phyloP scores from a whole-genome alignment of 352 stramenopile genomes.

The Phytophthora pini region DNA sequence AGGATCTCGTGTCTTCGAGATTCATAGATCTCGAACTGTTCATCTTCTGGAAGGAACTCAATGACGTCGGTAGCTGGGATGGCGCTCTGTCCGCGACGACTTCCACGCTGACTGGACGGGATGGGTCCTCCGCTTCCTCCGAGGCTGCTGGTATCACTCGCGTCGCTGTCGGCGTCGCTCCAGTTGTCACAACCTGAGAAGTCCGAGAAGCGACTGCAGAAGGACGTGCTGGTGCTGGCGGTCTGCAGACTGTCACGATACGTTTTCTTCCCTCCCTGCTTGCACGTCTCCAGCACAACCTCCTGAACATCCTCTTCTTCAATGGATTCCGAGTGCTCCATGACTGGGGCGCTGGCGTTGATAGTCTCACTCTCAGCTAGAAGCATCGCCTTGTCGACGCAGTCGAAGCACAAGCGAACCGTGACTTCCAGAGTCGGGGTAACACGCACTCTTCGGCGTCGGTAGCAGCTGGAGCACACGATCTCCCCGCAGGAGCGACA shows the following conservation, averaged over 20 bases:
- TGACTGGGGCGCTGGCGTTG: constrained; percentile 10
- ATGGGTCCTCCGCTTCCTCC: constrained; percentile 28
- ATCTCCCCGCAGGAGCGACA: constrained; percentile 84
- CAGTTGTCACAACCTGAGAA: constrained; percentile 45
- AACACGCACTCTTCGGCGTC: constrained; percentile 59
- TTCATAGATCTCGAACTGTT: constrained; percentile 61
- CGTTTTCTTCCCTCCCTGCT: constrained; percentile 27
- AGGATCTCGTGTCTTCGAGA: constrained; percentile 51
- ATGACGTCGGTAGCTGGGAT: constrained; percentile 40
- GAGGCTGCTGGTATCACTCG: constrained; percentile 41
- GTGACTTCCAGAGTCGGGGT: constrained; percentile 40
- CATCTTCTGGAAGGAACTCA: constrained; percentile 53
- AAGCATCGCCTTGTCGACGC: constrained; percentile 75
- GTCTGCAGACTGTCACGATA: constrained; percentile 45
- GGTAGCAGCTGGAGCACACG: constrained; percentile 79
- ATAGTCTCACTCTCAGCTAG: constrained; percentile 25
- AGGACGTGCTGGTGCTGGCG: constrained; percentile 40
- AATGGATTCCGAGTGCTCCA: constrained; percentile 9
- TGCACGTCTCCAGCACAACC: constrained; percentile 17
- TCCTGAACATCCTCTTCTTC: constrained; percentile 24
- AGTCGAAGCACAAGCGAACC: constrained; percentile 79
- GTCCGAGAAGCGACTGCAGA: constrained; percentile 51
- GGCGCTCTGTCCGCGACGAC: constrained; percentile 7
- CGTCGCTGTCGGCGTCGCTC: constrained; percentile 42
- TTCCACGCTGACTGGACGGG: constrained; percentile 16